Percentiles rank a stretch among this genome's conserved stretches.
phyloP scores from a whole-genome alignment of 1,284 basidiomycete genomes.

The Apiotrichum domesticum region DNA sequence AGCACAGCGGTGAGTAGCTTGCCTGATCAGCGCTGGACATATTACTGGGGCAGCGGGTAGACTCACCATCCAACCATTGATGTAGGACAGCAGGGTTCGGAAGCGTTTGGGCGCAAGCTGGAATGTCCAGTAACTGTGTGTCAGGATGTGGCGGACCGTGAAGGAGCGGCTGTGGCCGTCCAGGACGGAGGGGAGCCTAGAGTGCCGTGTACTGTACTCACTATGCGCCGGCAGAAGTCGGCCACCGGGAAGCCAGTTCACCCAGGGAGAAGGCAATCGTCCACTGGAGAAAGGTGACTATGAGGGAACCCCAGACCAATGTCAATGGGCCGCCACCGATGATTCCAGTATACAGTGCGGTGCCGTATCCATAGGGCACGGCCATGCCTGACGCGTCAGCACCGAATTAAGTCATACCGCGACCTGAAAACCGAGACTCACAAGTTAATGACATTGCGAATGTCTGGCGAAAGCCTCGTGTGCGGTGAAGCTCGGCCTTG shows the following conservation, averaged over 20 bases:
- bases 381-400: constrained; percentile 5
- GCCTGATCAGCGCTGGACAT: no score
- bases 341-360: constrained; percentile 8
- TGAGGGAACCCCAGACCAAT: constrained; percentile 10
- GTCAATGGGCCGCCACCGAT: constrained; percentile 12
- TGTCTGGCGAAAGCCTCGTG: constrained; percentile 9
- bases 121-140: constrained; percentile 14
- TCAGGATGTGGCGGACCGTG: neutral
- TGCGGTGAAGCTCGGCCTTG: constrained; percentile 12
- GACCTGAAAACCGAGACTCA: neutral
- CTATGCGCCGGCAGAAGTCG: constrained; percentile 15
- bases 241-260: constrained; percentile 14
- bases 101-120: constrained; percentile 12
- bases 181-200: no score
- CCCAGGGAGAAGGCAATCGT: constrained; percentile 8
- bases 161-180: neutral
- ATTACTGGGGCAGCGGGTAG: no score
- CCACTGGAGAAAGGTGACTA: constrained; percentile 13
- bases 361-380: constrained; percentile 10
- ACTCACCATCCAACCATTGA: constrained; percentile 14
- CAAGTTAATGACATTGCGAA: constrained; percentile 12
- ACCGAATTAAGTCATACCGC: no score
- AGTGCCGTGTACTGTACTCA: neutral
- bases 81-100: constrained; percentile 12
- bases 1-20: constrained; percentile 12